These are phyloP conservation scores for Teratosphaeria zuluensis DNA, from an alignment of 2,329 filamentous ascomycete genomes.

Conservation along the genomic window DNA sequence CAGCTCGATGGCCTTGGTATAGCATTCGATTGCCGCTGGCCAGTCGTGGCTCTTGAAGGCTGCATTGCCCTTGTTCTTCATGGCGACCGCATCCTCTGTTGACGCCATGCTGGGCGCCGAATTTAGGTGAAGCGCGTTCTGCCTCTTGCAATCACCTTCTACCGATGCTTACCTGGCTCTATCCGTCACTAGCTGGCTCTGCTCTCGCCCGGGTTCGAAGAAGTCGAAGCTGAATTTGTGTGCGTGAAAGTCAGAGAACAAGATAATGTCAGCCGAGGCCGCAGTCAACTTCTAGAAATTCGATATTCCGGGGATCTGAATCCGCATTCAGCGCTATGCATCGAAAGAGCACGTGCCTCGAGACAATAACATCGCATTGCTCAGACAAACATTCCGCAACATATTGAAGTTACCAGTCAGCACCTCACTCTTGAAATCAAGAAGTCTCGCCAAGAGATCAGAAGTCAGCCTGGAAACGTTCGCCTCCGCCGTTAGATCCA, in stretches of 20 bases:
- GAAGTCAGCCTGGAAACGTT: too few species aligned
- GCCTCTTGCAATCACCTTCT: neutral
- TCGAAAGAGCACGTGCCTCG: neutral
- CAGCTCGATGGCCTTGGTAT: slow-evolving; percentile 67
- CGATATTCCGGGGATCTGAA: neutral
- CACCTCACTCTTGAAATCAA: neutral
- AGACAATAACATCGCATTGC: neutral
- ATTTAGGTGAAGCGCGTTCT: neutral
- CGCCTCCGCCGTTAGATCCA: neutral
- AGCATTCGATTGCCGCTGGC: slow-evolving; percentile 69
- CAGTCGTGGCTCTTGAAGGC: slow-evolving; percentile 85
- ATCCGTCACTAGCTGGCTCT: neutral
- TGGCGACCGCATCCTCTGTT: slow-evolving; percentile 55
- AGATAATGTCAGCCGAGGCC: neutral
- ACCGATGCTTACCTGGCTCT: neutral
- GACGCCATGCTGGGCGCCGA: slow-evolving; percentile 15
- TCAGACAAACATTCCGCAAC: neutral
- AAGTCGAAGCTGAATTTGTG: neutral
- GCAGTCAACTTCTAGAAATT: neutral
- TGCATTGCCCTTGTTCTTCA: slow-evolving; percentile 92
- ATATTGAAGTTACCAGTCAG: neutral
- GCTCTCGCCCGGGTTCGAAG: neutral
- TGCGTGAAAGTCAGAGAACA: neutral
- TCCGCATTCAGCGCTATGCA: neutral
- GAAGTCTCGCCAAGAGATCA: neutral